phyloP scores from a whole-genome alignment of 345 rosid genomes.

The Salix dunnii region DNA sequence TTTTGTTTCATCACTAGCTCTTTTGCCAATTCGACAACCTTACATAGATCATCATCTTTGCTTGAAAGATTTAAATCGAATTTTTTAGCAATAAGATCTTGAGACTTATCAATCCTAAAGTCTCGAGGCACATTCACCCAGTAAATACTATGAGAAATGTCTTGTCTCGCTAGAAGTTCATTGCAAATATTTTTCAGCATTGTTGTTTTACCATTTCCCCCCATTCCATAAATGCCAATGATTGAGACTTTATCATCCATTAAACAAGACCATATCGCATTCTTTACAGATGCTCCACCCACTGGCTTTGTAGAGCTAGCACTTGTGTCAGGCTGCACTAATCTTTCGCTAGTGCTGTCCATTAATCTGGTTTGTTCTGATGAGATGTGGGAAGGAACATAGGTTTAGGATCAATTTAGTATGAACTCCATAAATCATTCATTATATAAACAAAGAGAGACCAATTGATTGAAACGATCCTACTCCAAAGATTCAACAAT shows the following conservation, averaged over 20 bases:
- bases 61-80: not conserved
- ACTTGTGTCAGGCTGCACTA: too few relatives aligned
- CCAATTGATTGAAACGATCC: too few relatives aligned
- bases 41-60: too few relatives aligned
- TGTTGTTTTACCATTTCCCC: conserved; percentile 6
- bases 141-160: not conserved
- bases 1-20: too few relatives aligned
- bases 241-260: not conserved
- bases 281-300: not conserved
- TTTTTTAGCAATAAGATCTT: not conserved
- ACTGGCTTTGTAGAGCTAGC: not conserved
- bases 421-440: too few relatives aligned
- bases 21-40: too few relatives aligned
- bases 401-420: too few relatives aligned
- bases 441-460: too few relatives aligned
- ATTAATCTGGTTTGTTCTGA: too few relatives aligned
- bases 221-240: conserved; percentile 7
- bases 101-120: not conserved
- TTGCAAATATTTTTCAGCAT: not conserved
- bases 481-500: too few relatives aligned
- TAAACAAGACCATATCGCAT: not conserved
- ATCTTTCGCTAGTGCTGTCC: too few relatives aligned
- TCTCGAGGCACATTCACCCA: not conserved
- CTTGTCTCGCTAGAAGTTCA: not conserved
- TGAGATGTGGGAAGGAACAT: too few relatives aligned